A percentile compares a stretch with the other conserved stretches of the same genome.
These are phyloP conservation scores for Amanita pseudoporphyria DNA, from an alignment of 768 basidiomycete species.

Conservation along the genomic window DNA sequence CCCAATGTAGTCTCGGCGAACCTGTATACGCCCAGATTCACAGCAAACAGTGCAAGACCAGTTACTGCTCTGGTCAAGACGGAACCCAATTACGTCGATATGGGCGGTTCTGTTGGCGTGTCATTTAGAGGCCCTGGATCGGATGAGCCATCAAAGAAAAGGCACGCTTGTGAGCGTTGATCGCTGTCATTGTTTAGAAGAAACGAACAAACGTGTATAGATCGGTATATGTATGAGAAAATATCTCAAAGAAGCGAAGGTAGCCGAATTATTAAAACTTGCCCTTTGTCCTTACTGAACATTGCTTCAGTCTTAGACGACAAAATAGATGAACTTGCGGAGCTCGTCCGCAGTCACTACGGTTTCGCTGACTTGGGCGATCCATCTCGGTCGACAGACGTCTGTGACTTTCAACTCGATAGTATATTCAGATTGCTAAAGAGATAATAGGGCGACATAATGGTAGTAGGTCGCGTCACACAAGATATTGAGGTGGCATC, in stretches of 20 bases:
- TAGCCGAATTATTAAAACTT: conserved; percentile 18
- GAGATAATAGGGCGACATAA: conserved; percentile 45
- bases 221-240: conserved; percentile 95
- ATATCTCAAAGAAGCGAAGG: conserved; percentile 77
- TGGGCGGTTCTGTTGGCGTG: conserved; percentile 14
- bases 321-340: conserved; percentile 79
- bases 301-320: conserved; percentile 61
- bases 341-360: conserved; percentile 63
- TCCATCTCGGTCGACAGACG: conserved; percentile 39
- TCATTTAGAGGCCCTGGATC: conserved; percentile 30
- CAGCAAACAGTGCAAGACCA: conserved; percentile 12
- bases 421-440: not conserved
- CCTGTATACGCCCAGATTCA: conserved; percentile 27
- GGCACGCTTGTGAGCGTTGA: conserved; percentile 45
- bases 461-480: conserved; percentile 65
- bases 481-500: conserved; percentile 55
- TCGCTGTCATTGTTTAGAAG: not conserved
- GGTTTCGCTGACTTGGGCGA: conserved; percentile 69
- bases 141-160: conserved; percentile 28
- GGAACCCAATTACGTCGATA: not conserved
- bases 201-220: conserved; percentile 23
- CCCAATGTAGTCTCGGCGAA: conserved; percentile 18
- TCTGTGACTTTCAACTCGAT: conserved; percentile 16
- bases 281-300: not conserved
- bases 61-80: not conserved